A percentile compares a stretch with the other conserved stretches of the same genome.
phyloP scores from a whole-genome alignment of 2,329 filamentous ascomycete genomes.

The Pseudonectria buxi region DNA sequence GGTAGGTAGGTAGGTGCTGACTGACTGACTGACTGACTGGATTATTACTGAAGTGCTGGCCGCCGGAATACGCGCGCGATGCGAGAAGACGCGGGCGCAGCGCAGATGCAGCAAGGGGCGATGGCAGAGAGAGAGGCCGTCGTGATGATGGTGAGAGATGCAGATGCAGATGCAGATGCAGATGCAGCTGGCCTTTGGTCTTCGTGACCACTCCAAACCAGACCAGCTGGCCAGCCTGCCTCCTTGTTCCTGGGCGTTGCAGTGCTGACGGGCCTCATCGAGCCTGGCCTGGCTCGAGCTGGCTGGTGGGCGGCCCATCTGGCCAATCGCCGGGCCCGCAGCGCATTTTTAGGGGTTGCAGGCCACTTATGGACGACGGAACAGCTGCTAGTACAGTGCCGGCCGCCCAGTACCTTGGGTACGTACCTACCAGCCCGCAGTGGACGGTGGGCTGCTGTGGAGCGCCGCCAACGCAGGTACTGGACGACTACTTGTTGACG shows the following conservation, averaged over 20 bases:
- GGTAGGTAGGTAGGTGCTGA: slow-evolving; percentile 12
- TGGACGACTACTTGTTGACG: slow-evolving; percentile 5
- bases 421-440: slow-evolving; percentile 4
- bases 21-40: slow-evolving; percentile 7
- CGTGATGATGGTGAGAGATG: slow-evolving; percentile 4
- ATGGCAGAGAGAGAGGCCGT: slow-evolving; percentile 4
- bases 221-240: too few relatives aligned
- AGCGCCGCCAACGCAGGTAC: slow-evolving; percentile 4
- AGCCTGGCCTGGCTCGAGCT: background rate
- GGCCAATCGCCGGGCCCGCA: slow-evolving; percentile 5
- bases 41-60: slow-evolving; percentile 4
- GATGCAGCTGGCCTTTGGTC: too few relatives aligned
- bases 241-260: background rate
- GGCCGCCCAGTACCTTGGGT: too few relatives aligned
- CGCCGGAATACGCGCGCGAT: slow-evolving; percentile 1
- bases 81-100: background rate
- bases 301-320: slow-evolving; percentile 6
- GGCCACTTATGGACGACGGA: slow-evolving; percentile 6
- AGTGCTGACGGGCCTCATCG: background rate
- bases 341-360: slow-evolving; percentile 20
- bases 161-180: slow-evolving; percentile 2
- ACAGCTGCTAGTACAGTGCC: too few relatives aligned
- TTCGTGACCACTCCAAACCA: too few relatives aligned
- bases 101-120: background rate
- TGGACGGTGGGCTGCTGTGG: slow-evolving; percentile 9